These are phyloP conservation scores for Coemansia sp. DNA, from an alignment of 192 early-diverging fungal genomes.

Conservation along the genomic window DNA sequence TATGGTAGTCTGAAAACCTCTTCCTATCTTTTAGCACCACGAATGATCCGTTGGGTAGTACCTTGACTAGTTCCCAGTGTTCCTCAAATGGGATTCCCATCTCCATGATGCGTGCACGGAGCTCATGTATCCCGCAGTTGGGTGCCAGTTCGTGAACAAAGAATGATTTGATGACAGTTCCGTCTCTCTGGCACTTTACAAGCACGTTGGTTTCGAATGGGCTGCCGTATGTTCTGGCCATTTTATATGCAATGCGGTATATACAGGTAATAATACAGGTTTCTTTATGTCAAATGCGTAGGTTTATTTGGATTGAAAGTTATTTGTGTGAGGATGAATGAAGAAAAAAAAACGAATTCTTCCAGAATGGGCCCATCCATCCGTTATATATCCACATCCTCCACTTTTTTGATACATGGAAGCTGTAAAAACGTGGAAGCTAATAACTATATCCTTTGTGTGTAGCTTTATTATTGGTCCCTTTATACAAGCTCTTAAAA, in stretches of 20 bases:
- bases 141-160: slow-evolving; percentile 37
- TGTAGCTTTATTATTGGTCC: no score
- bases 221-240: slow-evolving; percentile 19
- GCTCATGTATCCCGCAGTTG: slow-evolving; percentile 22
- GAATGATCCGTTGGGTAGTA: background rate
- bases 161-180: slow-evolving; percentile 17
- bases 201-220: slow-evolving; percentile 36
- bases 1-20: slow-evolving; percentile 22
- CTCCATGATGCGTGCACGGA: slow-evolving; percentile 10
- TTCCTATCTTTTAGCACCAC: slow-evolving; percentile 3
- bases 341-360: no score
- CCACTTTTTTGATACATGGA: no score
- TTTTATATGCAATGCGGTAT: slow-evolving; percentile 7
- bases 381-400: no score
- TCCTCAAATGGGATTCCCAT: background rate
- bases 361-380: no score
- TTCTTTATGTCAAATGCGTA: no score
- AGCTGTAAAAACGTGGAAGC: no score
- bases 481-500: no score
- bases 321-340: no score
- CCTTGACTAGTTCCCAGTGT: slow-evolving; percentile 18
- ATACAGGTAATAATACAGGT: background rate
- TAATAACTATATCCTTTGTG: no score
- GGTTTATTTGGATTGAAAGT: no score
- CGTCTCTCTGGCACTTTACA: slow-evolving; percentile 7